phyloP scores from a whole-genome alignment of 1,284 basidiomycete species.

The Cronartium ribicola region DNA sequence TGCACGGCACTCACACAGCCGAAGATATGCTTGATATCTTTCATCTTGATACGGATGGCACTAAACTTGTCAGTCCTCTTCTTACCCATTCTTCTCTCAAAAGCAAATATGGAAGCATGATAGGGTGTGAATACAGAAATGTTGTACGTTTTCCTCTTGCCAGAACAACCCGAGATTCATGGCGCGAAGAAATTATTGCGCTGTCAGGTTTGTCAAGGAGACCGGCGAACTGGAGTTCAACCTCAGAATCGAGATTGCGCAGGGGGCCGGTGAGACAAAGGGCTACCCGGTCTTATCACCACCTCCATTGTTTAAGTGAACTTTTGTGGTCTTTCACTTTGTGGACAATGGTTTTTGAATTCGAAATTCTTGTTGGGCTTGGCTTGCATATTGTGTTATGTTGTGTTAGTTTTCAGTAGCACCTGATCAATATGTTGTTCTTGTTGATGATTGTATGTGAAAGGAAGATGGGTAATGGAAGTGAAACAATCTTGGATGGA shows the following conservation, averaged over 20 bases:
- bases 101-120: not conserved
- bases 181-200: constrained; percentile 84
- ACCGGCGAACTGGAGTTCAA: constrained; percentile 75
- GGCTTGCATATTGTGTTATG: no score
- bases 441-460: no score
- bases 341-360: no score
- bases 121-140: not conserved
- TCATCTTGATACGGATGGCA: constrained; percentile 28
- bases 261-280: constrained; percentile 36
- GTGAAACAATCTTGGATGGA: no score
- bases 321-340: no score
- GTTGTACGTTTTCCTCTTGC: not conserved
- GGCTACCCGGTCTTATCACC: constrained; percentile 37
- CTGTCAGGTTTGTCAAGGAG: constrained; percentile 61
- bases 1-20: constrained; percentile 10
- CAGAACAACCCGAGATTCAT: constrained; percentile 58
- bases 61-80: constrained; percentile 3
- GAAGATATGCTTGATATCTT: constrained; percentile 39
- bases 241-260: constrained; percentile 69
- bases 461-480: no score
- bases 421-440: no score
- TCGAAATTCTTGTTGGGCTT: no score
- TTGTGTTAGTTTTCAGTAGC: no score
- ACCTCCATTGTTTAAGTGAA: constrained; percentile 19
- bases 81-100: not conserved